Base-by-base conservation (phyloP, 495 filamentous ascomycete species). In the Penicillium fimorum region DNA sequence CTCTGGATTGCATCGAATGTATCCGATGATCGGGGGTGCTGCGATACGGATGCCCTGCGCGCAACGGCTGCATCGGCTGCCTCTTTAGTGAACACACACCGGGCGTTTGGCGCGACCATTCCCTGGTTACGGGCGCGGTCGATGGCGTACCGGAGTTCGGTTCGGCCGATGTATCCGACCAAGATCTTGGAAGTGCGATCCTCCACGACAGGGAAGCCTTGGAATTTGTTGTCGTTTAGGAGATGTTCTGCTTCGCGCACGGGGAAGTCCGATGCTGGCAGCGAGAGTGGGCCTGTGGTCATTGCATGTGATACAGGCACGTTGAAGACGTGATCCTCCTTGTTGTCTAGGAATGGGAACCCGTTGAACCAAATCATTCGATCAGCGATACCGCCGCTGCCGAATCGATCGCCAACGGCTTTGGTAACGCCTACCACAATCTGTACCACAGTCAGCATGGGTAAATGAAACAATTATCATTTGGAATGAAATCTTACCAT, bases 281-380 rank as follows among this genome's bases (percentile, higher is more conserved):
- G 79, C 0, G 86, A 82, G 11, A 96, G 79, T 1, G 75, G 75
- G 56, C 91, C 85, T 15, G 81, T 81, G 1, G 89, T 96, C 94
- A 97, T 97, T 56, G 89, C 90, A 57, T 89, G 84, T 4, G 91
- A 96, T 29, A 97, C 93, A 0, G 94, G 90, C 3, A 97, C 94
- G 35, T 93, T 93, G 70, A 97, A 97, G 47, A 91, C 91, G 70
- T 97, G 94, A 50, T 97, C 95, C 73, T 97, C 95, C 69, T 98
- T 98, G 72, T 91, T 96, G 73, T 98, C 94, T 4, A 98, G 81
- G 77, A 96, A 97, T 0, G 94, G 94, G 66, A 97, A 97, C 17
- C 94, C 94, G 65, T 90, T 98, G 78, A 97, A 96, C 92, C 92
- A 97, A 58, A 98, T 98, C 90, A 96, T 96, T 57, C 94, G 87